Base-by-base conservation (phyloP, 2,329 filamentous ascomycete genomes). In the Parastagonospora nodorum region DNA sequence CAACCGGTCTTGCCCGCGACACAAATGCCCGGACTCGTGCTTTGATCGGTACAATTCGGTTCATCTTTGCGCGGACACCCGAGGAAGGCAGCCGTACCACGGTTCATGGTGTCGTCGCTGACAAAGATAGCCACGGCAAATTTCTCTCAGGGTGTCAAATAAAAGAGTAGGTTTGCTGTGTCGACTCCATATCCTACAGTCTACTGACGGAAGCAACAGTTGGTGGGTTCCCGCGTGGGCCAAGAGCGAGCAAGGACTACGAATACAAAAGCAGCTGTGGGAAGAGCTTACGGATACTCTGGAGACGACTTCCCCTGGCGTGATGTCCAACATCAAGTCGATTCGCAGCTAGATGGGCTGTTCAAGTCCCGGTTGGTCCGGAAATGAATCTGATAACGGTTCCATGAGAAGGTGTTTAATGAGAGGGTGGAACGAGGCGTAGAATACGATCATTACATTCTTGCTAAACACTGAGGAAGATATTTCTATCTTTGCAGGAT, bases 11-110 rank as follows among this genome's bases (percentile, higher is more conserved):
- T 9, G 48, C 48, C 7, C 48, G 43, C 16, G 45, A 57, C 15
- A 30, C 42, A 4, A 12, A n/a, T 3, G 36, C 44, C 14, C 35
- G 57, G 7, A 36, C 47, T 14, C 35, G 56, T 8, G 53, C 56
- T 7, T 30, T 28, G 7, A 46, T 59, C 9, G 31, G 24, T 14
- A n/a, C 62, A 2, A 16, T 63, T 8, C 48, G 54, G 19, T 9
- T 50, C 10, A 4, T 64, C 2, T 52, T 68, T 15, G 73, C 68
- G 4, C 55, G 75, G 2, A 71, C 68, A 4, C 72, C 71, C 0
- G 75, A 77, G 51, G 68, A 73, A 7, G 76, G 76, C 0, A 66
- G 63, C 24, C 58, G 75, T 16, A 77, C 71, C 0, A 59, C 77
- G 14, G 67, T 77, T 2, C 60, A 73, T 55, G 74, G 67, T 1